Percentiles rank a stretch among this genome's conserved stretches.
phyloP scores from a whole-genome alignment of 2,329 filamentous ascomycete species.

The Beauveria brongniartii region DNA sequence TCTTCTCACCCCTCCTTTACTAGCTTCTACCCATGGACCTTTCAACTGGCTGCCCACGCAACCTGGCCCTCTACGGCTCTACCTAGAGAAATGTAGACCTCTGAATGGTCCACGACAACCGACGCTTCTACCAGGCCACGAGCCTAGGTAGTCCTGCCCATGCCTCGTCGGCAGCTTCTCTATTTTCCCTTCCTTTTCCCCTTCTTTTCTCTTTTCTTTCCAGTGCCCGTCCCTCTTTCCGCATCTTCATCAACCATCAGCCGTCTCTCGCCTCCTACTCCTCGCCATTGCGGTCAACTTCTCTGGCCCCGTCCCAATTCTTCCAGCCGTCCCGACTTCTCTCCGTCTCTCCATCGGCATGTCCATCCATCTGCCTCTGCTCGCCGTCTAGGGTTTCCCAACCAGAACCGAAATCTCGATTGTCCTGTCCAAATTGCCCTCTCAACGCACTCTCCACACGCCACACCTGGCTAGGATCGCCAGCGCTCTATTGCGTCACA shows the following conservation, averaged over 20 bases:
- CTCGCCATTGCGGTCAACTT: neutral
- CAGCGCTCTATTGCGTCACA: slow-evolving; percentile 12
- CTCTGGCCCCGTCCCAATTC: neutral
- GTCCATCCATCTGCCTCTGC: neutral
- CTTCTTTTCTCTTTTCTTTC: neutral
- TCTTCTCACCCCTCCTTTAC: too few species aligned
- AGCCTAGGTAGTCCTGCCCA: neutral
- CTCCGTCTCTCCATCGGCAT: neutral
- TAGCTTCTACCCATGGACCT: too few species aligned
- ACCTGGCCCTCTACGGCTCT: too few species aligned
- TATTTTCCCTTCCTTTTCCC: neutral
- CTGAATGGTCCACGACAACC: neutral
- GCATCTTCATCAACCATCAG: neutral
- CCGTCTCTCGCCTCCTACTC: neutral
- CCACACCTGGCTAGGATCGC: slow-evolving; percentile 6
- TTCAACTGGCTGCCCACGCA: too few species aligned
- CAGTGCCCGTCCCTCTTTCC: neutral
- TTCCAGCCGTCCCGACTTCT: neutral
- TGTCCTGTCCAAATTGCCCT: neutral
- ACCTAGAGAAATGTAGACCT: neutral
- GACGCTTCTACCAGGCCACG: neutral
- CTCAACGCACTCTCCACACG: slow-evolving; percentile 5
- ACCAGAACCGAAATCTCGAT: slow-evolving; percentile 7
- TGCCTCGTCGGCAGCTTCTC: neutral
- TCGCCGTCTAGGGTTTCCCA: neutral